A percentile compares a stretch with the other conserved stretches of the same genome.
These are phyloP conservation scores for Nakazawaea laoshanensis DNA, from an alignment of 805 yeast species.

Conservation along the genomic window DNA sequence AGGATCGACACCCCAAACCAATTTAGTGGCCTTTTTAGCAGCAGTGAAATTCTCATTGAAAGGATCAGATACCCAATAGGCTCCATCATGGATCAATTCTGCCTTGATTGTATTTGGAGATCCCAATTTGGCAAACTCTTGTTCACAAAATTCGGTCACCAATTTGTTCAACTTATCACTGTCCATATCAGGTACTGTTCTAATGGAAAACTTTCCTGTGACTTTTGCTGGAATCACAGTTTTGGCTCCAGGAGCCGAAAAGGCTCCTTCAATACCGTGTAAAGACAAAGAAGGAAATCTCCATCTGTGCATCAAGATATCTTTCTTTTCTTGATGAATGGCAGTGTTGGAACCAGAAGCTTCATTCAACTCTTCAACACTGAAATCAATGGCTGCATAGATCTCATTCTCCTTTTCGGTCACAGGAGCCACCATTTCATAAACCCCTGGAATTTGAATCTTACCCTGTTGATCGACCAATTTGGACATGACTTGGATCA, in stretches of 20 bases:
- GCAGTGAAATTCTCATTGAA: conserved; percentile 89
- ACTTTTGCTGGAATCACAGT: conserved; percentile 97
- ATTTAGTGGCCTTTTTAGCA: conserved; percentile 88
- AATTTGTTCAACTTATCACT: conserved; percentile 68
- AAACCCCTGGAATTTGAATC: conserved; percentile 80
- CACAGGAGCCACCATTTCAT: conserved; percentile 92
- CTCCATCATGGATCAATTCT: conserved; percentile 88
- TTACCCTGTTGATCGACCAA: conserved; percentile 79
- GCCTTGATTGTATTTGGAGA: conserved; percentile 71
- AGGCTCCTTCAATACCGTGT: conserved; percentile 98
- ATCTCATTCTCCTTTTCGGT: conserved; percentile 71
- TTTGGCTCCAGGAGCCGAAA: conserved; percentile 91
- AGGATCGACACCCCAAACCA: conserved; percentile 92
- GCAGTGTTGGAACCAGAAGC: conserved; percentile 88
- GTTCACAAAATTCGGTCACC: conserved; percentile 64
- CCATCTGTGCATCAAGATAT: conserved; percentile 97
- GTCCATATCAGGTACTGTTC: conserved; percentile 95
- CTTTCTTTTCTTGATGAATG: conserved; percentile 67
- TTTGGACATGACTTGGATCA: conserved; percentile 65
- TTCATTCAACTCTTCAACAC: conserved; percentile 72
- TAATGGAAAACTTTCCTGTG: conserved; percentile 87
- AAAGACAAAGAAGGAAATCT: conserved; percentile 92
- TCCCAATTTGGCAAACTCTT: conserved; percentile 53
- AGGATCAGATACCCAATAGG: conserved; percentile 94
- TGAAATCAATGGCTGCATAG: conserved; percentile 82